Evolutionary conservation across 768 basidiomycete species (phyloP).

Genomic region (Flagelloscypha sp.): DNA sequence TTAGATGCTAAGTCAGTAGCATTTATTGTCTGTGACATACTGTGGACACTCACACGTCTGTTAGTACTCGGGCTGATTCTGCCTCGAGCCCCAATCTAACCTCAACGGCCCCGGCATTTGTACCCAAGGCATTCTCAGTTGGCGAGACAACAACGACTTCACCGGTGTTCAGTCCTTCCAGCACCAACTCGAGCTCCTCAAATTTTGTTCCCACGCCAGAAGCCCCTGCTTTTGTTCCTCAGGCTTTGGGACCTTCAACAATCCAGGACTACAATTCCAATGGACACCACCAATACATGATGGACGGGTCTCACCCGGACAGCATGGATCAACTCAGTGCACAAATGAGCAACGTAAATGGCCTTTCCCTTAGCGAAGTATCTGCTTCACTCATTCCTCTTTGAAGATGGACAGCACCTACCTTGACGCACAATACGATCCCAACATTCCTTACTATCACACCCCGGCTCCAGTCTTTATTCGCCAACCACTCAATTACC

Average conservation of each 20-base stretch:
- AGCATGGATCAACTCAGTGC: constrained; percentile 19
- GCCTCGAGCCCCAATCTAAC: constrained; percentile 5
- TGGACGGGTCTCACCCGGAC: constrained; percentile 15
- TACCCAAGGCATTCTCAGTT: constrained; percentile 5
- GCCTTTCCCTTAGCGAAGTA: constrained; percentile 1
- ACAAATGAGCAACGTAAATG: constrained; percentile 26
- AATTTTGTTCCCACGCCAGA: constrained; percentile 9
- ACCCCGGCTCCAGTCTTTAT: constrained; percentile 38
- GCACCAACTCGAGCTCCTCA: constrained; percentile 10
- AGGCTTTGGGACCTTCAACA: background rate
- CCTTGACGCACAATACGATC: constrained; percentile 17
- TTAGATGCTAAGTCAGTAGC: constrained; percentile 15
- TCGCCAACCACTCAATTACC: constrained; percentile 83
- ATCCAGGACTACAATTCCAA: background rate
- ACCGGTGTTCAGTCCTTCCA: constrained; percentile 10
- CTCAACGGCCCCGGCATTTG: constrained; percentile 17
- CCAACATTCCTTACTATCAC: constrained; percentile 31
- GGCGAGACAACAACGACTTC: background rate
- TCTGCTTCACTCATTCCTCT: background rate
- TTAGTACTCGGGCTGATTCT: constrained; percentile 8
- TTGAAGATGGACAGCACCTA: background rate
- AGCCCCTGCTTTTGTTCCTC: constrained; percentile 6
- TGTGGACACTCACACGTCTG: constrained; percentile 3
- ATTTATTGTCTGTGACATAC: constrained; percentile 22
- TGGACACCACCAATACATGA: constrained; percentile 8